Percentiles rank a stretch among this genome's conserved stretches.
Conservation (phyloP, 2,329 filamentous ascomycete species). For the Cytospora mali region DNA sequence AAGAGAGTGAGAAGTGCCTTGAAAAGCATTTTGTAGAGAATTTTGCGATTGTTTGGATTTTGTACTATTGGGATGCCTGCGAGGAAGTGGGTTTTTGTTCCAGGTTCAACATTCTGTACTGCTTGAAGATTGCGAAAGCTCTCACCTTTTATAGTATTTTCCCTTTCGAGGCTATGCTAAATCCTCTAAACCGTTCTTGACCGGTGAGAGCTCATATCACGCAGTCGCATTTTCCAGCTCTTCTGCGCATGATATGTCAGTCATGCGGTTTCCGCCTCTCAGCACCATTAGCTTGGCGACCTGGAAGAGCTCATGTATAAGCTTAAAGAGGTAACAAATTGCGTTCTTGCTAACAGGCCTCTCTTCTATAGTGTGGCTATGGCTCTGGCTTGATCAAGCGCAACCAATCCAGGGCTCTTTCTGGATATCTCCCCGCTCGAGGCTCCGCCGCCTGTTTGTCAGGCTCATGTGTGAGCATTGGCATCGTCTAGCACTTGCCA, state of each 20-base stretch:
- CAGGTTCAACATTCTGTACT: not conserved
- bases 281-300: not conserved
- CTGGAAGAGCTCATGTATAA: not conserved
- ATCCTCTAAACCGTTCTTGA: not conserved
- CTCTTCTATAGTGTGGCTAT: not conserved
- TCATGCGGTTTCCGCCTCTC: not conserved
- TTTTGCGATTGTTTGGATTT: too few relatives aligned
- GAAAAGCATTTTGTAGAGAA: not conserved
- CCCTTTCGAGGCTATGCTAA: too few relatives aligned
- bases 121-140: not conserved
- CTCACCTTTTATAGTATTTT: conserved; percentile 1
- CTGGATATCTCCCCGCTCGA: not conserved
- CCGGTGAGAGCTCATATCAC: not conserved
- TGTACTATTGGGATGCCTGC: not conserved
- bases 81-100: too few relatives aligned
- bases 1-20: not conserved
- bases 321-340: not conserved
- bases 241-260: too few relatives aligned
- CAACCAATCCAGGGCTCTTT: not conserved
- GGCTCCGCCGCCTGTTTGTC: not conserved
- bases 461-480: not conserved
- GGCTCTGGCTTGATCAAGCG: not conserved
- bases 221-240: not conserved
- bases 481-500: not conserved
- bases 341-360: not conserved